phyloP scores from a whole-genome alignment of 83 land plant species.

The Thuja plicata region DNA sequence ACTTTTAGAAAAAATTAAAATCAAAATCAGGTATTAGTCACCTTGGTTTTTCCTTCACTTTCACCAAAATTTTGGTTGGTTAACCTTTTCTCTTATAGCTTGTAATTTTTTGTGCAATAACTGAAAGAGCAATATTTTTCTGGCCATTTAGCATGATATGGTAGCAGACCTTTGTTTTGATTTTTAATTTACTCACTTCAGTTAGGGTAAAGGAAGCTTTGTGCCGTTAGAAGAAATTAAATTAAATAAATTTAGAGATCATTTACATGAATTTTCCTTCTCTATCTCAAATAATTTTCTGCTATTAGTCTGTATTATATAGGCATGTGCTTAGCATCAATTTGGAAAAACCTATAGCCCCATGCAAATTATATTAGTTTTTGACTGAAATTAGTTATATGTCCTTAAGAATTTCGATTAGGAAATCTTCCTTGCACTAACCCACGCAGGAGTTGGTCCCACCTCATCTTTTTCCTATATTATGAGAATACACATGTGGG shows the following conservation, averaged over 20 bases:
- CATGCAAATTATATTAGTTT: neutral
- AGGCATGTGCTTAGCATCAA: neutral
- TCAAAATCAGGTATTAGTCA: neutral
- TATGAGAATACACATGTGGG: neutral
- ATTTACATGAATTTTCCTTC: neutral
- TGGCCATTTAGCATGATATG: neutral
- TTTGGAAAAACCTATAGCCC: neutral
- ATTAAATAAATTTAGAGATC: neutral
- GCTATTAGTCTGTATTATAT: neutral
- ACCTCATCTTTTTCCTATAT: neutral
- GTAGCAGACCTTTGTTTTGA: neutral
- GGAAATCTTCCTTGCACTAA: neutral
- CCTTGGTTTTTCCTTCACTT: neutral
- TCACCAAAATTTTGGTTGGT: neutral
- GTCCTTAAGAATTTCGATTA: neutral
- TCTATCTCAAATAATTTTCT: neutral
- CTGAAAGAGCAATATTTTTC: neutral
- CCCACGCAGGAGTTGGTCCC: neutral
- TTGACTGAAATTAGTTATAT: no score
- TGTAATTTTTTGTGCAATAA: no score
- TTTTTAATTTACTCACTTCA: neutral
- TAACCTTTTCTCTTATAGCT: neutral
- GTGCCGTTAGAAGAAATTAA: neutral
- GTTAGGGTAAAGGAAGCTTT: neutral
- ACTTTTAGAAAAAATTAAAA: neutral